A percentile compares a stretch with the other conserved stretches of the same genome.
These are phyloP conservation scores for Scheffersomyces cryptocercus DNA, from an alignment of 1,139 yeast species.

Conservation along the genomic window DNA sequence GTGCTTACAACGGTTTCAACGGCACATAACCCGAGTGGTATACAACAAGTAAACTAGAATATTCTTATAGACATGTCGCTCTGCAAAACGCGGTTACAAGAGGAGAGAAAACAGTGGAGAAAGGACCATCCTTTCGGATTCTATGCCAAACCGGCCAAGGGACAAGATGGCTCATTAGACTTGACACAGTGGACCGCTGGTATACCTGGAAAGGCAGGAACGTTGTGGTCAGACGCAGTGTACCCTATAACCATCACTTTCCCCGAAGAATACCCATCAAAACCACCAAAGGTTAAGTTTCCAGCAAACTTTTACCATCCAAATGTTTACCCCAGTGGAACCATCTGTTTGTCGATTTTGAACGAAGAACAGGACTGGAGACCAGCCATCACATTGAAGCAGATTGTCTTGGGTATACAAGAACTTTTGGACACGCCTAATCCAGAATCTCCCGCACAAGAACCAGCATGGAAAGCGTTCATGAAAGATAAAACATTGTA, in stretches of 20 bases:
- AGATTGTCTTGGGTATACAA: constrained; percentile 88
- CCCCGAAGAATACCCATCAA: constrained; percentile 92
- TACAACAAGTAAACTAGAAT: too few species aligned
- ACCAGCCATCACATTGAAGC: constrained; percentile 92
- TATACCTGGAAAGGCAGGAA: constrained; percentile 86
- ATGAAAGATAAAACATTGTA: constrained; percentile 67
- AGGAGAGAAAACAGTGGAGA: constrained; percentile 94
- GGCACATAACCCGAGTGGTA: too few species aligned
- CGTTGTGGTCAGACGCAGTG: constrained; percentile 86
- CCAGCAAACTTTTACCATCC: constrained; percentile 94
- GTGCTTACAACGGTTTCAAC: too few species aligned
- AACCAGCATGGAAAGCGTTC: constrained; percentile 91
- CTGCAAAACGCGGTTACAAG: constrained; percentile 79
- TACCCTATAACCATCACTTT: constrained; percentile 84
- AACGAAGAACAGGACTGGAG: constrained; percentile 98
- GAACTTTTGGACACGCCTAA: constrained; percentile 89
- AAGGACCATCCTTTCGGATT: constrained; percentile 98
- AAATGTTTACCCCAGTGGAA: constrained; percentile 95
- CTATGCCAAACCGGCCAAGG: constrained; percentile 83
- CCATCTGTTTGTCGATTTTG: constrained; percentile 86
- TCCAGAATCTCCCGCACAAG: constrained; percentile 96
- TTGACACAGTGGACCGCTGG: constrained; percentile 92
- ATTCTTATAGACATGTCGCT: constrained; percentile 37
- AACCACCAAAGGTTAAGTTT: constrained; percentile 91
- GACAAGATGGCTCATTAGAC: constrained; percentile 78